Base-by-base conservation (phyloP, 106 monocot species). In the Platanthera zijinensis region DNA sequence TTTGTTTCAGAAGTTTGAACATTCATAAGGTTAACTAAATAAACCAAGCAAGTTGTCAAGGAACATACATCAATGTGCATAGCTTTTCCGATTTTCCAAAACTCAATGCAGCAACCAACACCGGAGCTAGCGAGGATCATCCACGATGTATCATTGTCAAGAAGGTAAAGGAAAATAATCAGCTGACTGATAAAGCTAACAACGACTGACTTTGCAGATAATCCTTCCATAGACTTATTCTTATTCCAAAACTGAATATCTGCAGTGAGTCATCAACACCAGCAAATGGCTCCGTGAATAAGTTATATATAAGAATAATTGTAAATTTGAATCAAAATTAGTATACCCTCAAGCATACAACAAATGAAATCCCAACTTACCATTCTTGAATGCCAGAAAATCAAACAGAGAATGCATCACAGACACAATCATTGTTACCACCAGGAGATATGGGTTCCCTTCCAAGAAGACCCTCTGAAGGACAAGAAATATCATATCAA, bases 171-270 rank as follows among this genome's bases (percentile, higher is more conserved):
- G 78, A 97, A 97, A 83, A 97, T 80, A 83, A 97, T 84, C 73
- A 97, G 82, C 85, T 97, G 96, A 19, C 91, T 89, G 17, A 97
- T 82, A 78, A 97, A 97, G 78, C 85, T 97, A 54, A 97, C 91
- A 87, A 97, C 84, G 50, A 97, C 96, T 3, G 96, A 93, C 84
- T 93, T 97, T 77, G 96, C 96, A 84, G 96, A 97, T 57, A 97
- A 77, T 52, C 96, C 96, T 79, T 97, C 96, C 96, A 97, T 97
- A 12, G 96, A 97, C 72, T 97, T 97, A 75, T 97, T 97, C 71
- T 97, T 97, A 77, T 97, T 97, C 96, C 96, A 97, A 85, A 97
- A 97, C 51, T 97, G 96, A 79, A 97, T 97, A 88, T 97, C 96
- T 97, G 80, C 51, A 89, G 48, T 12, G 59, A 48, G 22, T 11